Percentiles rank a stretch among this genome's conserved stretches.
Conservation (phyloP, 164 flowering plant genomes). For the Vitis cinerea region DNA sequence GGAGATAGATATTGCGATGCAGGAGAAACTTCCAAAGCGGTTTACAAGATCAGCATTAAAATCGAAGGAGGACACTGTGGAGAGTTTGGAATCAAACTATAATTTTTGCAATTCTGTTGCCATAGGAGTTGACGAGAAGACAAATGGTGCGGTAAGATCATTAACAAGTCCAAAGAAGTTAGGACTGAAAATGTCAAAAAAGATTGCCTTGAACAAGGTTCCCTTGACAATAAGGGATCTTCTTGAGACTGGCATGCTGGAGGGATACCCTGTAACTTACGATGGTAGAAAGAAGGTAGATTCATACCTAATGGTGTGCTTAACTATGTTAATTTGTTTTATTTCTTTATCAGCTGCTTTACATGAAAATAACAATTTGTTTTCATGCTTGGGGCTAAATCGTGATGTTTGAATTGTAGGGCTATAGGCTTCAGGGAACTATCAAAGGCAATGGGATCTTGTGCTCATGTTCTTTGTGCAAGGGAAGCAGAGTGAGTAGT, state of each 20-base stretch:
- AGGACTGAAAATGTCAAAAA: slow-evolving; percentile 42
- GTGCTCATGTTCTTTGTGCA: slow-evolving; percentile 56
- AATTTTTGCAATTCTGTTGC: too few species aligned
- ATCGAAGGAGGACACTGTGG: slow-evolving; percentile 12
- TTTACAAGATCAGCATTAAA: slow-evolving; percentile 29
- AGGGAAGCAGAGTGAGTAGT: slow-evolving; percentile 45
- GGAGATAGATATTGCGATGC: neutral
- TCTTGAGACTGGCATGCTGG: slow-evolving; percentile 65
- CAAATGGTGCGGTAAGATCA: slow-evolving; percentile 6
- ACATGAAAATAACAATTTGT: neutral
- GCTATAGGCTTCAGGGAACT: slow-evolving; percentile 41
- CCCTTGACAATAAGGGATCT: slow-evolving; percentile 58
- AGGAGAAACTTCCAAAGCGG: slow-evolving; percentile 12
- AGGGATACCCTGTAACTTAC: slow-evolving; percentile 55
- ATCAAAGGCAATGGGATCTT: slow-evolving; percentile 55
- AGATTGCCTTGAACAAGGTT: slow-evolving; percentile 28
- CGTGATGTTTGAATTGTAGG: slow-evolving; percentile 25
- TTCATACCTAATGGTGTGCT: neutral
- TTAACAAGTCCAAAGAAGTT: slow-evolving; percentile 13
- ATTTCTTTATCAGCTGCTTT: neutral
- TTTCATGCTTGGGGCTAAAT: neutral
- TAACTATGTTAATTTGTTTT: neutral
- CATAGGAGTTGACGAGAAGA: slow-evolving; percentile 12
- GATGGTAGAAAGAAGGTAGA: slow-evolving; percentile 46
- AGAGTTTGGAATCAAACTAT: too few species aligned